Conservation (phyloP, 805 yeast genomes). For the Nadsonia fulvescens region DNA sequence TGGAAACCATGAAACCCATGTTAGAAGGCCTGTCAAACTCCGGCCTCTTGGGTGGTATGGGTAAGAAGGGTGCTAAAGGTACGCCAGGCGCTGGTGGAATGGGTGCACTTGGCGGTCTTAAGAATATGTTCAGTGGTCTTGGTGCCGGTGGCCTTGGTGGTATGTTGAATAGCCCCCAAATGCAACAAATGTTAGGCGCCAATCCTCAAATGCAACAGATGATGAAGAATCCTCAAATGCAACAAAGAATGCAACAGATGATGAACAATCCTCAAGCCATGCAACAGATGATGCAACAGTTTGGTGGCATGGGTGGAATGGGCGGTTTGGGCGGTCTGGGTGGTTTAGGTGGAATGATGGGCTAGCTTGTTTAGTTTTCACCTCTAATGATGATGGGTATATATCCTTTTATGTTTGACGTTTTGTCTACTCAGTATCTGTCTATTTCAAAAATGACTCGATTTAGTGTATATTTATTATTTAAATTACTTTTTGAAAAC, state of each 20-base stretch:
- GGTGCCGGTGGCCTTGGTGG: no score
- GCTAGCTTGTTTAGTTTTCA: not conserved
- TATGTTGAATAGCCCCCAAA: no score
- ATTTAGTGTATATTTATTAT: no score
- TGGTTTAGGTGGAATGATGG: conserved; percentile 8
- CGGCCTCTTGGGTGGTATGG: conserved; percentile 90
- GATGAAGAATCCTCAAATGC: conserved; percentile 22
- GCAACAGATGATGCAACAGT: conserved; percentile 29
- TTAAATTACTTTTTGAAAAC: no score
- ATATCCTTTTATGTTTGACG: not conserved
- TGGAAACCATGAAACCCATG: conserved; percentile 85
- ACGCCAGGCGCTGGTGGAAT: conserved; percentile 19
- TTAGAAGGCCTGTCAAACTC: no score
- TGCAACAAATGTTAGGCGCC: no score
- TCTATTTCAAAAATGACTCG: no score
- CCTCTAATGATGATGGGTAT: not conserved
- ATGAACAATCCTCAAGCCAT: conserved; percentile 35
- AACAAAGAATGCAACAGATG: conserved; percentile 28
- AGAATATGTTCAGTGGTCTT: no score
- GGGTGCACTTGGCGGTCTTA: conserved; percentile 34
- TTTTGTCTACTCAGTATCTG: no score
- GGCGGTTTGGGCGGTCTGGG: conserved; percentile 31
- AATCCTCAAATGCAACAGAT: conserved; percentile 22
- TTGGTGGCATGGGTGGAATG: conserved; percentile 31
- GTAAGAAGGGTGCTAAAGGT: no score